Evolutionary conservation across 495 filamentous ascomycete genomes (phyloP).

Genomic region (Podospora comata): DNA sequence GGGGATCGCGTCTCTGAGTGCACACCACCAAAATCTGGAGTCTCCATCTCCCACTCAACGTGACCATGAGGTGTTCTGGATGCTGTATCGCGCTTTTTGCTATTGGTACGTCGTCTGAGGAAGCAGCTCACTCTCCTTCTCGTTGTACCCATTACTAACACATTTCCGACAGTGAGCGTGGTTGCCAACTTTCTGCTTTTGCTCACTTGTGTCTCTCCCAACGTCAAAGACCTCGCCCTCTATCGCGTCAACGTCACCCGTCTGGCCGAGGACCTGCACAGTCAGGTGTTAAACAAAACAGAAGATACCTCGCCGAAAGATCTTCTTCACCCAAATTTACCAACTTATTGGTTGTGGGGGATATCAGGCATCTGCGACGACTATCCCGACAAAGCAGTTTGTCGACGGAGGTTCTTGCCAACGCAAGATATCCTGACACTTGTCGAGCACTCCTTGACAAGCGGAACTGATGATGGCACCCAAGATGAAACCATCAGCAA

Average conservation of each 20-base stretch:
- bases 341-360: background rate
- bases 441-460: conserved; percentile 4
- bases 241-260: background rate
- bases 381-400: background rate
- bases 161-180: background rate
- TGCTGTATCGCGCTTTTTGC: no score
- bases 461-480: background rate
- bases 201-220: background rate
- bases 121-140: no score
- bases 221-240: background rate
- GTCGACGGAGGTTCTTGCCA: background rate
- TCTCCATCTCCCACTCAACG: no score
- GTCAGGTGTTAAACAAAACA: background rate
- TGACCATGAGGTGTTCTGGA: no score
- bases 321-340: conserved; percentile 1
- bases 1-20: no score
- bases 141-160: no score
- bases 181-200: conserved; percentile 1
- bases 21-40: no score
- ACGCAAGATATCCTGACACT: background rate
- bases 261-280: background rate
- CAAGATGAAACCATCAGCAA: background rate
- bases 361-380: conserved; percentile 4
- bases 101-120: no score
- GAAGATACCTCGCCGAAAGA: background rate